Evolutionary conservation across 768 basidiomycete genomes (phyloP), one percentile per base, ranked within the genome.

Genomic region (Tricholoma hemisulphureum): DNA sequence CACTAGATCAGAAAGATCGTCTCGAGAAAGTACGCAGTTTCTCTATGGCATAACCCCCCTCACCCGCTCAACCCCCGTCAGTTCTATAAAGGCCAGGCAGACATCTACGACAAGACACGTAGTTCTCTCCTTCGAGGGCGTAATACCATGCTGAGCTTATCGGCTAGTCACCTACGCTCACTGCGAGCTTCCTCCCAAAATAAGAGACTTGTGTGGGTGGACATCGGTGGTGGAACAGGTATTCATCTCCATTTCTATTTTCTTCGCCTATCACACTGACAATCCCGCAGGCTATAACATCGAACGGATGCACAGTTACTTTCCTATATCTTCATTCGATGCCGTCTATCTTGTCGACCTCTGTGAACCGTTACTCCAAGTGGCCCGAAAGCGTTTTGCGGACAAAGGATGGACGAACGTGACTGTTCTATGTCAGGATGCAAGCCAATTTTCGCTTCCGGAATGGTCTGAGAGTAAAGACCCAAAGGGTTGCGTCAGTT

Each of bases 201-300:
- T 0, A 79, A 80, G 65, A 76, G 77, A 13, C 78, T 88, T 16
- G 78, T 91, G 13, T 91, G 89, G 89, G 78, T 91, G 16, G 89
- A 91, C 66, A 83, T 91, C 56, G 88, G 89, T 14, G 89, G 89
- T 29, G 89, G 88, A 24, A 90, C 89, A 11, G 83, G 82, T 80
- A 41, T 53, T 43, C 53, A 18, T 48, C 0, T 52, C 46, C 6
- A 48, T 23, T 48, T 53, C 2, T 31, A 35, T 16, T 21, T 8
- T 32, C 28, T 31, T 54, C 21, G 4, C 39, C 21, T 21, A 43
- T 16, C 9, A 31, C 29, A 20, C 35, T n/a, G 21, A 9, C 41
- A 29, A 28, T 21, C 18, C 28, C 31, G 11, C n/a, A 60, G 62
- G 67, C 14, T 59, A 84, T 74, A 90, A 89, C 67, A 83, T 90